Percentiles rank a stretch among this genome's conserved stretches.
Evolutionary conservation across 73 alveolate species (phyloP).

Genomic region (Symbiodinium natans): DNA sequence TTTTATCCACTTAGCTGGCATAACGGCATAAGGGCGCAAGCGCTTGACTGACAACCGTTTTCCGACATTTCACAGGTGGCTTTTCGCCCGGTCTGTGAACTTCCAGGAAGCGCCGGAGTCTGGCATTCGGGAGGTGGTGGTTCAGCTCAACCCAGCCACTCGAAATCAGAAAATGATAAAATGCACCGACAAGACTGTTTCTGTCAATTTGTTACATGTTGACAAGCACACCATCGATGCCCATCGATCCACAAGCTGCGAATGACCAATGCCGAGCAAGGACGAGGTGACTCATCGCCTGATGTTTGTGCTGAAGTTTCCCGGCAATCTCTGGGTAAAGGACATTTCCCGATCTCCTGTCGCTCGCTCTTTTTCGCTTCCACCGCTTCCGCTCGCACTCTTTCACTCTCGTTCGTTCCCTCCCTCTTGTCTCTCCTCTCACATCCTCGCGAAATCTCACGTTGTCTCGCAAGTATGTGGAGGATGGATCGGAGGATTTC

Average conservation of each 20-base stretch:
- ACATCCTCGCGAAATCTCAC: no score
- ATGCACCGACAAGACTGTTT: no score
- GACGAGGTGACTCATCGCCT: conserved; percentile 48
- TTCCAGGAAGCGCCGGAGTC: conserved; percentile 46
- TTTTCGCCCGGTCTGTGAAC: conserved; percentile 45
- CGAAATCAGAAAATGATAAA: not conserved
- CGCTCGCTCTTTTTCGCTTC: no score
- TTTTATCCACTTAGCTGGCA: no score
- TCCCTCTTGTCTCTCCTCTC: no score
- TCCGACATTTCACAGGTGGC: not conserved
- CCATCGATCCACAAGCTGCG: no score
- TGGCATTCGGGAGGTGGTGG: conserved; percentile 49
- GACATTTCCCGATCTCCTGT: not conserved
- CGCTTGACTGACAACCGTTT: not conserved
- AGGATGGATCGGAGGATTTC: conserved; percentile 72
- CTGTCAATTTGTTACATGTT: no score
- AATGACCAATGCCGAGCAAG: no score
- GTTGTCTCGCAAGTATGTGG: not conserved
- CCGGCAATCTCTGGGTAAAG: conserved; percentile 63
- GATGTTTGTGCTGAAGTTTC: conserved; percentile 80
- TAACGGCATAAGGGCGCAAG: no score
- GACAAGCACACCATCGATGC: no score
- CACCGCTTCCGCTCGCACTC: no score
- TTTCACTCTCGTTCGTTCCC: no score
- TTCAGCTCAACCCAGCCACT: not conserved